Evolutionary conservation across 768 basidiomycete genomes (phyloP).

Genomic region (Pisolithus albus): DNA sequence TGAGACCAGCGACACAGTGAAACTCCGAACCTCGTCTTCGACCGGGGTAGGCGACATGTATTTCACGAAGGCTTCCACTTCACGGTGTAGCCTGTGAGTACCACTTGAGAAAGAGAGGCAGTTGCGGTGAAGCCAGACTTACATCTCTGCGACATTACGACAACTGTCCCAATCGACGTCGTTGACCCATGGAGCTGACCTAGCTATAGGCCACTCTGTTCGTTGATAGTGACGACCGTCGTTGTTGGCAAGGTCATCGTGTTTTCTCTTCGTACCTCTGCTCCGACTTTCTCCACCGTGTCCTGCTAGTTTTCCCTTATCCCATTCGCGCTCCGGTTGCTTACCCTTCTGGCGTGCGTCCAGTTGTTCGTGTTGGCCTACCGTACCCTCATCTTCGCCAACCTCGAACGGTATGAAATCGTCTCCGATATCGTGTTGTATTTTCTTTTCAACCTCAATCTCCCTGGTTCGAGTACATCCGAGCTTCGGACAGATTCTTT

Average conservation of each 20-base stretch:
- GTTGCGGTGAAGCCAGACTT: slow-evolving; percentile 24
- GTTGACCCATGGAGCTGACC: slow-evolving; percentile 62
- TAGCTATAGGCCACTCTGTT: slow-evolving; percentile 48
- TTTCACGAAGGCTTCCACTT: slow-evolving; percentile 76
- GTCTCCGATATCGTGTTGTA: slow-evolving; percentile 17
- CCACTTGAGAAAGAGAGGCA: slow-evolving; percentile 6
- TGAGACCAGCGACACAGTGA: slow-evolving; percentile 65
- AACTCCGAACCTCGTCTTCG: slow-evolving; percentile 80
- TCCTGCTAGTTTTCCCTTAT: slow-evolving; percentile 27
- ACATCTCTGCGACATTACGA: slow-evolving; percentile 81
- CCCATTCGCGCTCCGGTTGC: slow-evolving; percentile 34
- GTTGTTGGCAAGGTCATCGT: slow-evolving; percentile 35
- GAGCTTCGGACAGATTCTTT: slow-evolving; percentile 9
- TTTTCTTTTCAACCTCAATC: slow-evolving; percentile 6
- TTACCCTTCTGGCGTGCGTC: slow-evolving; percentile 18
- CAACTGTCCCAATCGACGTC: slow-evolving; percentile 68
- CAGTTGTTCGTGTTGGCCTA: slow-evolving; percentile 6
- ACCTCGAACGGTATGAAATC: slow-evolving; percentile 26
- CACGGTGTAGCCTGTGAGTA: slow-evolving; percentile 64
- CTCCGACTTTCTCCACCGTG: slow-evolving; percentile 16
- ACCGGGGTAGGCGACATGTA: slow-evolving; percentile 83
- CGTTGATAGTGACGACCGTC: slow-evolving; percentile 35
- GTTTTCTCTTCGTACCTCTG: slow-evolving; percentile 38
- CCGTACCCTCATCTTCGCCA: slow-evolving; percentile 12
- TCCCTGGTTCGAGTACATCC: slow-evolving; percentile 9